Base-by-base conservation (phyloP, 2,329 filamentous ascomycete genomes). In the Aureobasidium musti region DNA sequence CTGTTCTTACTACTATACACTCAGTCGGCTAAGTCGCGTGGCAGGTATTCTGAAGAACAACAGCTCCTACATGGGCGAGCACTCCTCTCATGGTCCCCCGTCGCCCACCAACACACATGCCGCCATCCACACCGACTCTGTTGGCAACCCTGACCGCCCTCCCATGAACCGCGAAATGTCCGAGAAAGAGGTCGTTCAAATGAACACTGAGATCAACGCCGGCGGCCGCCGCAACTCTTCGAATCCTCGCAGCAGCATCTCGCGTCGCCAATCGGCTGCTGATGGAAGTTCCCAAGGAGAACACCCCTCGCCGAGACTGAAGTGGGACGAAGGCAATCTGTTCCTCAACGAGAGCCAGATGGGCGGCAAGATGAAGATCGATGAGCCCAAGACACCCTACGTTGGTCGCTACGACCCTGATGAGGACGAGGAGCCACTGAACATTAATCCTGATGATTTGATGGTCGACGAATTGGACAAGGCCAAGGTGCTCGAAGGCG, bases 291-390 rank as follows among this genome's bases (percentile, higher is more conserved):
- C 81, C 53, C 82, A 84, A 49, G 77, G 82, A 21, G 84, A 87
- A 60, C 84, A 87, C 57, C 83, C 82, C 67, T 88, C 86, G 67
- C 89, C 91, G 69, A 89, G 92, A 69, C 84, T 99, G 72, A 97
- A 97, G 81, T 99, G 95, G 95, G 95, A 99, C 78, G 95, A 99
- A 82, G 95, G 91, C 53, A 99, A 99, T 76, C 85, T 99, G 37
- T 99, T 97, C 80, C 85, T 99, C 63, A 95, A 95, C 8, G 95
- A 99, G 81, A 94, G 98, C 79, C 92, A 98, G 79, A 93, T 91
- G 79, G 92, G 89, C 68, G 89, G 90, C 69, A 97, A 93, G 67
- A 99, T 99, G 95, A 99, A 98, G 84, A 99, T 99, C 71, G 91
- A 92, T 71, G 95, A 99, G 81, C 95, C 95, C 69, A 99, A 99